These are phyloP conservation scores for Lolium multiflorum DNA, from an alignment of 176 grass and related monocot species.

Conservation along the genomic window DNA sequence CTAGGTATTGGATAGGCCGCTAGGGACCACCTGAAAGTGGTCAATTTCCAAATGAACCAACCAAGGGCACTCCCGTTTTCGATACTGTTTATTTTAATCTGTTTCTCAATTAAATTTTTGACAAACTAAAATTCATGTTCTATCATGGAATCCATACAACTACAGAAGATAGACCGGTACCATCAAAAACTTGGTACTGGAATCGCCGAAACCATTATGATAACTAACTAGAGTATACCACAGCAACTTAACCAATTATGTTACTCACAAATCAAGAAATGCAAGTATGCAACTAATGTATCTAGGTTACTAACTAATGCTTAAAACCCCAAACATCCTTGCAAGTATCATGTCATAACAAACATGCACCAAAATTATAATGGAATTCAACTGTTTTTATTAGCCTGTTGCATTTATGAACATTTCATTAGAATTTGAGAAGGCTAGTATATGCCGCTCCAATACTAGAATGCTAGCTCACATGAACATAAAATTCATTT, in stretches of 20 bases:
- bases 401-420: slow-evolving; percentile 24
- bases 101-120: not conserved
- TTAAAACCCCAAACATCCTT: slow-evolving; percentile 25
- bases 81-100: not conserved
- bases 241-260: slow-evolving; percentile 3
- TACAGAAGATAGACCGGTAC: slow-evolving; percentile 4
- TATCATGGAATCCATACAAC: slow-evolving; percentile 29
- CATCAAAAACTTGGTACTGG: slow-evolving; percentile 16
- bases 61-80: slow-evolving; percentile 15
- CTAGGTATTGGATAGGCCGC: not conserved
- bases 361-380: not conserved
- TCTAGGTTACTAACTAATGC: not conserved
- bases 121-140: slow-evolving; percentile 12
- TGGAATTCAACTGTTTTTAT: slow-evolving; percentile 12
- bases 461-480: slow-evolving; percentile 17
- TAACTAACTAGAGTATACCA: slow-evolving; percentile 29
- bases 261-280: slow-evolving; percentile 29
- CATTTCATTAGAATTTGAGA: slow-evolving; percentile 2
- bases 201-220: slow-evolving; percentile 10
- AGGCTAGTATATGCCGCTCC: slow-evolving; percentile 8
- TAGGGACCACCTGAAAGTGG: slow-evolving; percentile 13
- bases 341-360: not conserved
- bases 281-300: not conserved
- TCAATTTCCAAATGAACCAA: not conserved
- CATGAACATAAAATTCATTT: not conserved